Percentiles rank a stretch among this genome's conserved stretches.
These are phyloP conservation scores for Pythium oligandrum DNA, from an alignment of 352 stramenopile genomes.

Conservation along the genomic window DNA sequence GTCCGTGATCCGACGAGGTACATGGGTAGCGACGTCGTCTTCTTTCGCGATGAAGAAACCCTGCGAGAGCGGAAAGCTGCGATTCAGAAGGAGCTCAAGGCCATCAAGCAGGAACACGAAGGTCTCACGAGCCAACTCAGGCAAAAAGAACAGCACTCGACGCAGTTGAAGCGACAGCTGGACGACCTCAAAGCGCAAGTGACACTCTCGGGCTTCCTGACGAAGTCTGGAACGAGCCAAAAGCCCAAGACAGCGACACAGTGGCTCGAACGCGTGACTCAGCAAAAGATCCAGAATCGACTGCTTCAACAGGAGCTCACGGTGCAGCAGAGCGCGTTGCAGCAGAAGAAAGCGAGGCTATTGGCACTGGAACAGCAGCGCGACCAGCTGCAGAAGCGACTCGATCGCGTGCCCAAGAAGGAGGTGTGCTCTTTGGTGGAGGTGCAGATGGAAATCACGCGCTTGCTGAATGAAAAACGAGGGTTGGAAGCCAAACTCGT, in stretches of 20 bases:
- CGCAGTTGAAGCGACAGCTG: conserved; percentile 38
- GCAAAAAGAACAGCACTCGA: conserved; percentile 29
- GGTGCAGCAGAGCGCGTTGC: conserved; percentile 9
- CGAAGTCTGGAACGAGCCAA: too few relatives aligned
- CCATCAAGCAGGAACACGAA: conserved; percentile 27
- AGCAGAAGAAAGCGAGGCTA: conserved; percentile 9
- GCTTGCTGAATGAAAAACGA: conserved; percentile 42
- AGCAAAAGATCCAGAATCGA: conserved; percentile 45
- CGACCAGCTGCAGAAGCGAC: conserved; percentile 26
- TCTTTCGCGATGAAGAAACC: conserved; percentile 56
- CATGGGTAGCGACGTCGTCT: conserved; percentile 25
- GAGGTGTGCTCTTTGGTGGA: conserved; percentile 48
- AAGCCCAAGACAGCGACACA: conserved; percentile 20
- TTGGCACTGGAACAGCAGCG: conserved; percentile 12
- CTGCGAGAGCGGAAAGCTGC: conserved; percentile 32
- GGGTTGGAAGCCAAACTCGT: conserved; percentile 24
- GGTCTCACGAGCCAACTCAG: conserved; percentile 25
- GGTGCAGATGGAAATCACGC: conserved; percentile 44
- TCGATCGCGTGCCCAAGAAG: conserved; percentile 32
- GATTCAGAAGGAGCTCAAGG: conserved; percentile 35
- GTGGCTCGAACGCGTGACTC: conserved; percentile 38
- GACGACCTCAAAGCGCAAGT: conserved; percentile 47
- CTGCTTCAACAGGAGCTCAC: conserved; percentile 25
- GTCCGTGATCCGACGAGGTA: conserved; percentile 15
- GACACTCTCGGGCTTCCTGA: conserved; percentile 17